Evolutionary conservation across 129 eudicot genomes (phyloP), one percentile per base, ranked within the genome.

Genomic region (Scalesia atractyloides): DNA sequence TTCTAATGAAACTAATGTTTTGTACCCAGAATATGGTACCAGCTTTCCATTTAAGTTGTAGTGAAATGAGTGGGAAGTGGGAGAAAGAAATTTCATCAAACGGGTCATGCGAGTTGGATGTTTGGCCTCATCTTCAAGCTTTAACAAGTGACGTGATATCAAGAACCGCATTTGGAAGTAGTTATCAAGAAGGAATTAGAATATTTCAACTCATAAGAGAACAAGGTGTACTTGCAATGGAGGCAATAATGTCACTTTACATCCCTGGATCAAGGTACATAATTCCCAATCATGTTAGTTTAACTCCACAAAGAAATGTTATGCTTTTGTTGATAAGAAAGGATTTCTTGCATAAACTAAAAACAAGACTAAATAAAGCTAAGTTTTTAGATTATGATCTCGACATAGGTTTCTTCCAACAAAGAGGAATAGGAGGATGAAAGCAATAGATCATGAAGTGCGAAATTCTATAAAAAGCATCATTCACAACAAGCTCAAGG

Each of bases 361-460:
- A 5, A 34, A 61, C 67, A 34, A 61, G 39, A 62, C 13, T 30
- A 13, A 18, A 34, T 14, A 70, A 70, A 12, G 18, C 47, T 33
- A 33, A 67, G 5, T 36, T 7, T 51, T 41, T 62, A 3, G 0
- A 41, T 20, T 11, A 43, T 52, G 62, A 65, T 64, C 17, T 65
- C 9, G 2, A 16, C 18, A 7, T 50, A 83, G 86, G 75, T 69
- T 74, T 59, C 58, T 79, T 22, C 86, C 86, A 46, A 83, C 81
- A n/a, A 83, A 83, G 61, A 79, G 83, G 50, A 83, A 59, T 68
- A 71, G 9, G 56, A 74, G 74, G 75, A 82, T 78, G 80, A 82
- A 69, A 68, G 68, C 48, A 16, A 83, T 79, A n/a, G 71, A 69
- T n/a, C 74, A 17, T 10, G 58, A 82, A 77, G 64, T 82, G n/a